These are phyloP conservation scores for Sporisorium exsertum DNA, from an alignment of 1,284 basidiomycete species.

Conservation along the genomic window DNA sequence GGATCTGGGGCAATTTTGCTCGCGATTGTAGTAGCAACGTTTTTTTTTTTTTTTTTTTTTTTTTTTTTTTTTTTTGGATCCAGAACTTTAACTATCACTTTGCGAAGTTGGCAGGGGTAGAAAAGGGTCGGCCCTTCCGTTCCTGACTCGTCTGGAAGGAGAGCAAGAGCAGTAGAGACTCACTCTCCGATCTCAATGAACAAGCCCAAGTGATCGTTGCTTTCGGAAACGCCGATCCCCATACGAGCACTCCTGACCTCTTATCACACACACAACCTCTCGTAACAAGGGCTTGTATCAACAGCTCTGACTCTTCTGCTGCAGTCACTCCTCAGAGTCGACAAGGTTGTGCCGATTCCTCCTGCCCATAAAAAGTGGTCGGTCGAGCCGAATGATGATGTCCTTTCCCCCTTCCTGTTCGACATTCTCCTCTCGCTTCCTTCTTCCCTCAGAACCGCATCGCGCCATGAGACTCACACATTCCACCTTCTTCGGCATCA, in stretches of 20 bases:
- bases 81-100: conserved; percentile 14
- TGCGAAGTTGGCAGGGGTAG: not conserved
- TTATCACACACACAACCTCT: too few species aligned
- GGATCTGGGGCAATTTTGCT: too few species aligned
- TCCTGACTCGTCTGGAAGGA: conserved; percentile 10
- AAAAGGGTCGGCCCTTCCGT: conserved; percentile 8
- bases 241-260: too few species aligned
- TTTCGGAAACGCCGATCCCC: not conserved
- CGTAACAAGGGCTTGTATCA: too few species aligned
- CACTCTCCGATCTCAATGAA: too few species aligned
- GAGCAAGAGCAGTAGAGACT: too few species aligned
- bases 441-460: not conserved
- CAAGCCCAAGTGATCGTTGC: not conserved
- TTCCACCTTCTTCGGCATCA: not conserved
- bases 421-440: not conserved
- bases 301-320: not conserved
- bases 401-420: not conserved
- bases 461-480: not conserved
- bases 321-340: not conserved
- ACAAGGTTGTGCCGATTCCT: not conserved
- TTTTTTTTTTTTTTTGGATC: conserved; percentile 11
- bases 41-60: conserved; percentile 14
- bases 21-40: conserved; percentile 26
- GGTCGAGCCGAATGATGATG: not conserved
- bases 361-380: not conserved